Evolutionary conservation across 495 filamentous ascomycete genomes (phyloP), one percentile per base, ranked within the genome.

Genomic region (Neurospora sublineolata): DNA sequence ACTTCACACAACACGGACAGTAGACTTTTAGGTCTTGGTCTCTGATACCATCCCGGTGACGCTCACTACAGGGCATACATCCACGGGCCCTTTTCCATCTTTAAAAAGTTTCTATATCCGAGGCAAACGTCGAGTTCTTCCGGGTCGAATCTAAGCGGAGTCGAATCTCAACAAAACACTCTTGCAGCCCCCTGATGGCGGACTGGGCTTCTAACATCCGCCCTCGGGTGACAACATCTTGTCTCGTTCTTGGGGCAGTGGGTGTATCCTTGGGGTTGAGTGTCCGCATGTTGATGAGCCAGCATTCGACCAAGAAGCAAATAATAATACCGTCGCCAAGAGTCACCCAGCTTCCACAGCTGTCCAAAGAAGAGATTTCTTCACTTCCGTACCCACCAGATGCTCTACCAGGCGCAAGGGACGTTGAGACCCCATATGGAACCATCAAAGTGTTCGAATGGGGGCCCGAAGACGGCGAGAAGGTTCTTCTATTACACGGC

Each of bases 391-490:
- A 97, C 78, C 92, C 93, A 1, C 88, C 89, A 23, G 86, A 92
- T 78, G 84, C 88, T 37, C 85, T 93, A 33, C 94, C 93, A 0
- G 93, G 93, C 18, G 88, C 83, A 7, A 84, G 92, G 46, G 88
- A 94, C 80, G 90, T 97, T 27, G 78, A 84, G 4, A 92, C 88
- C 8, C 91, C 92, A 3, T 94, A 92, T 74, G 93, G 93, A 9
- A 85, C 79, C 16, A 88, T 93, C 68, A 81, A 89, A 37, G 89
- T 93, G 20, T 94, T 93, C 74, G 93, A 97, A 84, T 94, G 89
- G 87, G 93, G 93, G 18, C 91, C 92, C 7, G 86, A 87, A 44
- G 79, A 86, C 68, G 92, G 92, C 1, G 83, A 85, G 23, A 94
- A 91, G 74, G 91, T 94, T 3, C 75, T 96, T 18, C 81, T 96